Evolutionary conservation across 2,329 filamentous ascomycete genomes (phyloP).

Genomic region (Phaeosphaeriaceae sp.): DNA sequence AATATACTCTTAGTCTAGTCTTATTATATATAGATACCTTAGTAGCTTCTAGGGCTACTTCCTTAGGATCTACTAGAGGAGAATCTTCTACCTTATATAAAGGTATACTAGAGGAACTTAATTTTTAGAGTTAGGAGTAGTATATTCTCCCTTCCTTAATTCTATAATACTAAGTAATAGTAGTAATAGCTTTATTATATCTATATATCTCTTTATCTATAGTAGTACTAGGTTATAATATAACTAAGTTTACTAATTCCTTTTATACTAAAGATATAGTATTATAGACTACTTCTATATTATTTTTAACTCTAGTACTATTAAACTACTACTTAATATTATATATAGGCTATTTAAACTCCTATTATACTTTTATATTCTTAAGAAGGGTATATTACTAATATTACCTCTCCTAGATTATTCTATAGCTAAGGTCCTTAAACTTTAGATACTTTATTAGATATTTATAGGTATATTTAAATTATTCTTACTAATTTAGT

Average conservation of each 20-base stretch:
- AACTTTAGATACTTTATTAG: constrained; percentile 18
- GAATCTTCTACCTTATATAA: constrained; percentile 6
- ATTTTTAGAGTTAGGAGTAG: background rate
- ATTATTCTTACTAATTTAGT: constrained; percentile 12
- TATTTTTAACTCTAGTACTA: no score
- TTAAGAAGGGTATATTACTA: background rate
- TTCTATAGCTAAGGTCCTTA: constrained; percentile 18
- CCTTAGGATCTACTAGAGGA: constrained; percentile 3
- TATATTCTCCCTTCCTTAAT: constrained; percentile 15
- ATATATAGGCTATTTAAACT: constrained; percentile 14
- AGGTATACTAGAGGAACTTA: background rate
- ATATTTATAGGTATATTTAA: constrained; percentile 16
- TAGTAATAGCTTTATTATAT: no score
- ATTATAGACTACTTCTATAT: no score
- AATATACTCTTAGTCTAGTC: constrained; percentile 22
- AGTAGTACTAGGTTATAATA: no score
- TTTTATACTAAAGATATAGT: no score
- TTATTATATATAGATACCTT: constrained; percentile 18
- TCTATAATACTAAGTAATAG: constrained; percentile 14
- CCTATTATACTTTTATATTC: constrained; percentile 1
- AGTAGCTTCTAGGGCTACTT: constrained; percentile 20
- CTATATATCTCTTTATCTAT: constrained; percentile 5
- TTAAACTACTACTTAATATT: constrained; percentile 11
- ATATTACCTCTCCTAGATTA: constrained; percentile 17
- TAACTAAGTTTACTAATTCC: no score